Evolutionary conservation across 2,329 filamentous ascomycete genomes (phyloP), one percentile per base, ranked within the genome.

Genomic region (Fusarium duplospermum): DNA sequence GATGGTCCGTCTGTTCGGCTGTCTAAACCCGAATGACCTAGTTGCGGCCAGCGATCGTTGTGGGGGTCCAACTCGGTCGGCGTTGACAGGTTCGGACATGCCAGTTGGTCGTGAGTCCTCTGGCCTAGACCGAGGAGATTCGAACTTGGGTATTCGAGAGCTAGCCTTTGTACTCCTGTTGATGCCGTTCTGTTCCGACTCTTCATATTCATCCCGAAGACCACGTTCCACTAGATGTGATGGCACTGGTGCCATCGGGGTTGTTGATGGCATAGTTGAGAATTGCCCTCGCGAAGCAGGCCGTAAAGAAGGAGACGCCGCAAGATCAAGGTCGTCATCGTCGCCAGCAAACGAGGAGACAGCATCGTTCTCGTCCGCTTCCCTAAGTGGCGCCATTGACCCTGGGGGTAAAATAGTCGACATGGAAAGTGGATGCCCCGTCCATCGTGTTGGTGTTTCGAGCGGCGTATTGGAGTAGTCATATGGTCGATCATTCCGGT

Each of bases 401-500:
- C 76, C 77, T 24, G 78, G 63, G 11, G 76, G 70, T 24, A 80
- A 42, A 3, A 77, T 74, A 33, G 81, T 82, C 8, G 81, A 77
- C 69, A 84, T 80, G 6, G 83, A 80, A 33, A 83, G 79, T 8
- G 83, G 79, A 60, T 83, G 79, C 4, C 86, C 84, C 4, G 84
- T 86, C 82, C 85, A 84, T 59, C 84, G 84, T n/a, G 85, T 87
- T 3, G 86, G 86, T 9, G 86, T 87, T 57, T 83, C 82, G 16
- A 84, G 64, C 8, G 76, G 66, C 54, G 71, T 78, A 22, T 67
- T 64, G 1, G 71, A 56, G 36, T 75, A 71, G 40, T 78, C 76
- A 20, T 69, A 73, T 10, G 64, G 66, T 29, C 71, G 69, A 24
- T 77, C 73, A 8, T 72, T 70, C 45, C 78, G 77, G 58, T 67